A percentile compares a stretch with the other conserved stretches of the same genome.
Evolutionary conservation across 2,329 filamentous ascomycete genomes (phyloP).

Genomic region (Metarhizium brunneum): DNA sequence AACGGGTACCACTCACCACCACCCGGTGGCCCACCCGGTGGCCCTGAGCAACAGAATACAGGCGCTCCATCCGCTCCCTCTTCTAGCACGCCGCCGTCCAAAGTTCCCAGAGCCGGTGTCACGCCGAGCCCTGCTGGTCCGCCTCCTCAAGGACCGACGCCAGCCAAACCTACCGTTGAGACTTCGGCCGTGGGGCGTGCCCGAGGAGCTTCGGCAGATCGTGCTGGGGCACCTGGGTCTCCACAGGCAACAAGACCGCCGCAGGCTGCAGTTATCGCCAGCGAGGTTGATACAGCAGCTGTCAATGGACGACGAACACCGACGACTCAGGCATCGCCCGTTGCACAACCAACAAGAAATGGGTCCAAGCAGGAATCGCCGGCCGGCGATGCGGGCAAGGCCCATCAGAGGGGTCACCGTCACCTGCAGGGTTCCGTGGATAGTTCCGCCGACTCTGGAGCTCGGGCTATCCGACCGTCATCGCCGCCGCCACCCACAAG

Average conservation of each 20-base stretch:
- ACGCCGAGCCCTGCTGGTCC: slow-evolving; percentile 35
- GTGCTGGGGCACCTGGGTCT: slow-evolving; percentile 26
- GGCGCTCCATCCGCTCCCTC: slow-evolving; percentile 11
- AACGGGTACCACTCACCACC: slow-evolving; percentile 33
- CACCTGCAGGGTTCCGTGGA: slow-evolving; percentile 60
- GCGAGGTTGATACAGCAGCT: slow-evolving; percentile 39
- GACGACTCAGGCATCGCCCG: slow-evolving; percentile 39
- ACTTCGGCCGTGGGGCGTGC: slow-evolving; percentile 31
- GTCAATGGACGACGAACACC: slow-evolving; percentile 58
- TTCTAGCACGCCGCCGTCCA: slow-evolving; percentile 22
- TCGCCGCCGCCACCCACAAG: slow-evolving; percentile 51
- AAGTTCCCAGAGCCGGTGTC: slow-evolving; percentile 22
- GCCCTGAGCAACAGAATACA: slow-evolving; percentile 26
- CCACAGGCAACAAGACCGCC: slow-evolving; percentile 16
- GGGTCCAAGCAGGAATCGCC: slow-evolving; percentile 26
- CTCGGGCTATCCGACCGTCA: slow-evolving; percentile 38
- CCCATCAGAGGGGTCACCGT: slow-evolving; percentile 19
- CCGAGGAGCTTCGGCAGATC: slow-evolving; percentile 41
- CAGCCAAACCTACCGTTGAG: slow-evolving; percentile 35
- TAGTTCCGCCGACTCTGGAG: slow-evolving; percentile 49
- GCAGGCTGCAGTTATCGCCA: slow-evolving; percentile 29
- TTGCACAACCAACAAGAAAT: slow-evolving; percentile 31
- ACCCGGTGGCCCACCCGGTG: slow-evolving; percentile 29
- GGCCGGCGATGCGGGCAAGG: slow-evolving; percentile 22
- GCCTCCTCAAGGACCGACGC: slow-evolving; percentile 45